phyloP scores from a whole-genome alignment of 345 rosid species.

The Syzygium aromaticum region DNA sequence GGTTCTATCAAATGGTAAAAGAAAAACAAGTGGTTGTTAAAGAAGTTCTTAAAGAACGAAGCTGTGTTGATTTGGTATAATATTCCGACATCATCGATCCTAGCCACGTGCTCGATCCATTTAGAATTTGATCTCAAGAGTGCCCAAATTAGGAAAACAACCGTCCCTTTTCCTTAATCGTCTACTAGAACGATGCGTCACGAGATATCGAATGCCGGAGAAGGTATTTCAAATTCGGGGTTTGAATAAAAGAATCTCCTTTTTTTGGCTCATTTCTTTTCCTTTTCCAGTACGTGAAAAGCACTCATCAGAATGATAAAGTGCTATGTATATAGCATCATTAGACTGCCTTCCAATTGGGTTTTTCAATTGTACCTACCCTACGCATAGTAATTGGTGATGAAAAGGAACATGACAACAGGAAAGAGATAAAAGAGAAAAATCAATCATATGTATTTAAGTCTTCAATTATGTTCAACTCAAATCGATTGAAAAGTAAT shows the following conservation, averaged over 20 bases:
- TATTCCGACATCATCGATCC: background rate
- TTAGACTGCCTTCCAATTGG: background rate
- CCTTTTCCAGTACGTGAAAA: background rate
- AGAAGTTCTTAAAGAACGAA: background rate
- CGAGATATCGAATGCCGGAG: background rate
- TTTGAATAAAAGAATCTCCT: background rate
- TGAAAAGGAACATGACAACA: background rate
- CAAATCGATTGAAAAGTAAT: background rate
- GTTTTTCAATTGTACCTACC: background rate
- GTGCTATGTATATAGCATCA: background rate
- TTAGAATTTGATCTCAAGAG: background rate
- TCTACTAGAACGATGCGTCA: background rate
- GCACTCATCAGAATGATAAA: background rate
- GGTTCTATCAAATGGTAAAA: background rate
- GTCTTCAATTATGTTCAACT: background rate
- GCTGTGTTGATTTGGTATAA: background rate
- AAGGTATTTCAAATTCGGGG: background rate
- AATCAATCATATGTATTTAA: background rate
- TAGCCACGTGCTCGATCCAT: background rate
- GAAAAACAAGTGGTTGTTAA: background rate
- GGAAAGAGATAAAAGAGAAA: background rate
- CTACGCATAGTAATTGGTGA: background rate
- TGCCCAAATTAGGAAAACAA: background rate
- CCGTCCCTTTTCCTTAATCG: background rate
- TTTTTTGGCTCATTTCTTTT: background rate